Evolutionary conservation across 1,139 yeast genomes (phyloP).

Genomic region (Yamadazyma jaroonii): DNA sequence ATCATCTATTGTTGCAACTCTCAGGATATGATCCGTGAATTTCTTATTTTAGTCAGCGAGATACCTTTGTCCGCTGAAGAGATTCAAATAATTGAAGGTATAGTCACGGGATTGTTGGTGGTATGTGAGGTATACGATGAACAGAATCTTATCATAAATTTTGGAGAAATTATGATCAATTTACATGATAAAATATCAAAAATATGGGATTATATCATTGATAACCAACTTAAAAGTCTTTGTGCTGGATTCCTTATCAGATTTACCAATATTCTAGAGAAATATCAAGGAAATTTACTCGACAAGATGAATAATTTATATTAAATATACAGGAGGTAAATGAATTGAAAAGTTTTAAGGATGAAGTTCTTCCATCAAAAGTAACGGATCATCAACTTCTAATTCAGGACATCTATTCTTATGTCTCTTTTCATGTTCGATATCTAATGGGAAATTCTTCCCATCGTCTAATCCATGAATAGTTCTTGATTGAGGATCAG

Average conservation of each 20-base stretch:
- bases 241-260: constrained; percentile 50
- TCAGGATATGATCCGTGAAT: constrained; percentile 58
- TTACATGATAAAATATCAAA: constrained; percentile 40
- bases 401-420: constrained; percentile 6
- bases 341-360: not conserved
- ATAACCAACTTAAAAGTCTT: constrained; percentile 41
- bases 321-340: constrained; percentile 3
- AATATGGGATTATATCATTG: constrained; percentile 47
- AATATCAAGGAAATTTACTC: constrained; percentile 14
- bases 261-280: constrained; percentile 12
- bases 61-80: constrained; percentile 25
- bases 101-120: constrained; percentile 46
- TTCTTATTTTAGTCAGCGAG: constrained; percentile 37
- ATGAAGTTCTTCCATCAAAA: not conserved
- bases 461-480: constrained; percentile 21
- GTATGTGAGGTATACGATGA: constrained; percentile 45
- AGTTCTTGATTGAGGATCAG: constrained; percentile 52
- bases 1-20: constrained; percentile 50
- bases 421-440: constrained; percentile 3
- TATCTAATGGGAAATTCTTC: constrained; percentile 6
- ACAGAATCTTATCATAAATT: constrained; percentile 26
- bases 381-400: constrained; percentile 1
- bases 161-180: constrained; percentile 28
- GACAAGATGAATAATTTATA: constrained; percentile 15
- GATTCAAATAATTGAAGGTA: constrained; percentile 41